A percentile compares a stretch with the other conserved stretches of the same genome.
Evolutionary conservation across 2,329 filamentous ascomycete genomes (phyloP).

Genomic region (Penicillium sp.): DNA sequence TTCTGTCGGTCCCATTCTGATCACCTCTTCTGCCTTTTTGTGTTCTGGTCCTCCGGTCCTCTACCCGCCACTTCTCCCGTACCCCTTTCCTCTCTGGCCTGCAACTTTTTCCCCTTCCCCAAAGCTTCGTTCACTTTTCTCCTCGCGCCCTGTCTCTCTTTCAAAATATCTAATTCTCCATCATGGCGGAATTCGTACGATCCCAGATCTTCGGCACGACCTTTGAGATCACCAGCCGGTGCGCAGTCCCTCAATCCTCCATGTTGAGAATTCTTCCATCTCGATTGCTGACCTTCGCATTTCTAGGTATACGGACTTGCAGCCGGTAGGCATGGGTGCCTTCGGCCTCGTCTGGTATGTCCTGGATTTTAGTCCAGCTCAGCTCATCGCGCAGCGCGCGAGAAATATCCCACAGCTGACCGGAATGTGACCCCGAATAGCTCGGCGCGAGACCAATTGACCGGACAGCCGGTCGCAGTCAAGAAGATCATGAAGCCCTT

Average conservation of each 20-base stretch:
- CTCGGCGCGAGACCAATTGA: conserved; percentile 97
- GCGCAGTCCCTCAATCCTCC: conserved; percentile 34
- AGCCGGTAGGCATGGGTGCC: conserved; percentile 98
- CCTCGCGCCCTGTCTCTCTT: conserved; percentile 7
- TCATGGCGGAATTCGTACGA: conserved; percentile 98
- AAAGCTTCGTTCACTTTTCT: conserved; percentile 3
- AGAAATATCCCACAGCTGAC: conserved; percentile 20
- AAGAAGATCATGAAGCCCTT: conserved; percentile 99
- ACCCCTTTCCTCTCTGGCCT: neutral
- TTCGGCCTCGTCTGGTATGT: conserved; percentile 96
- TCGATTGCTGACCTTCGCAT: conserved; percentile 8
- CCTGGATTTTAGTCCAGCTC: conserved; percentile 20
- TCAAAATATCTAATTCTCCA: conserved; percentile 40
- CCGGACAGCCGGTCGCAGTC: conserved; percentile 92
- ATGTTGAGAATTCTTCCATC: neutral
- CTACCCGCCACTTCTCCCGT: conserved; percentile 6
- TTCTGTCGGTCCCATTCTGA: conserved; percentile 1
- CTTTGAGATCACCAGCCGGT: conserved; percentile 99
- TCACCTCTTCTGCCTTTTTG: neutral
- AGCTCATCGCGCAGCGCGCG: neutral
- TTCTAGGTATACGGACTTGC: conserved; percentile 89
- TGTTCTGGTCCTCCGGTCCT: neutral
- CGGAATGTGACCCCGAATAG: conserved; percentile 52
- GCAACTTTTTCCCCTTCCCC: neutral
- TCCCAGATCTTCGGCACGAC: conserved; percentile 99